A percentile compares a stretch with the other conserved stretches of the same genome.
Conservation (phyloP, 768 basidiomycete genomes). For the Termitomyces sp. region DNA sequence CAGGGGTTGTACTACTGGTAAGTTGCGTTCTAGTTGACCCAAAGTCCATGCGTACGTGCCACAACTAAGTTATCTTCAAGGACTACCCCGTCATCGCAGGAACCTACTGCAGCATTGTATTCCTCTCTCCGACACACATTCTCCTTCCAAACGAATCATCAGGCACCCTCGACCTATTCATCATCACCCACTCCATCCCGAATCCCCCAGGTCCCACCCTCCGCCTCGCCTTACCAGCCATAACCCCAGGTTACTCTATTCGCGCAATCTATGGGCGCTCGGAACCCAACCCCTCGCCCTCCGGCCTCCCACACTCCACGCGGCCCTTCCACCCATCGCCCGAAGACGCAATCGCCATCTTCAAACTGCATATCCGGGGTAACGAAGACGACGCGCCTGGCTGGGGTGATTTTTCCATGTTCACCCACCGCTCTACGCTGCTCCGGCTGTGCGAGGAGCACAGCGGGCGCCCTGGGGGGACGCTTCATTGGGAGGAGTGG, state of each 20-base stretch:
- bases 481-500: slow-evolving; percentile 12
- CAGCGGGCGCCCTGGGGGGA: neutral
- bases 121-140: slow-evolving; percentile 19
- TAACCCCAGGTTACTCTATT: neutral
- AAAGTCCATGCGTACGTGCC: neutral
- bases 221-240: neutral
- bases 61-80: neutral
- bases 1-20: slow-evolving; percentile 28
- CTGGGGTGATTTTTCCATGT: slow-evolving; percentile 7
- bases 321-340: slow-evolving; percentile 2
- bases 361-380: slow-evolving; percentile 5
- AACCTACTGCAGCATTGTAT: slow-evolving; percentile 18
- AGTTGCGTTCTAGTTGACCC: slow-evolving; percentile 4
- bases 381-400: neutral
- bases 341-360: slow-evolving; percentile 8
- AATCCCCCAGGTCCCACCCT: neutral
- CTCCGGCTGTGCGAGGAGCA: neutral
- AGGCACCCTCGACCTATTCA: slow-evolving; percentile 19
- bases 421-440: slow-evolving; percentile 7
- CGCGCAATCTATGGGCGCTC: slow-evolving; percentile 4
- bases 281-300: slow-evolving; percentile 8
- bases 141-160: slow-evolving; percentile 18
- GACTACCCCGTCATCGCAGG: slow-evolving; percentile 7
- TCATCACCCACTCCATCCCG: neutral
- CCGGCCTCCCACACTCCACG: neutral